phyloP scores from a whole-genome alignment of 495 filamentous ascomycete species.

The Lasiosphaeria hispida region DNA sequence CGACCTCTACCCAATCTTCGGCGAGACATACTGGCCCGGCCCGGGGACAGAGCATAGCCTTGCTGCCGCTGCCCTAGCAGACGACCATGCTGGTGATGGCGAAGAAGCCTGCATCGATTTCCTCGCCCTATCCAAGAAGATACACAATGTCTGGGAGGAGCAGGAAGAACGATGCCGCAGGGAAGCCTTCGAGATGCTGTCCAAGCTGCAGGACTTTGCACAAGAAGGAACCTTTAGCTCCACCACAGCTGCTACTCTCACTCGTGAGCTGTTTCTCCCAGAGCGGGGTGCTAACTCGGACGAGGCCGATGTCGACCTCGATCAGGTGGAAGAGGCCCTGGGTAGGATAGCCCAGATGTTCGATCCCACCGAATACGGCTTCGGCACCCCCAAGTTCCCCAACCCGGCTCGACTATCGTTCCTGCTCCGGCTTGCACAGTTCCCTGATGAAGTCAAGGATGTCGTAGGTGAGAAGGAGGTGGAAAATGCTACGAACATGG shows the following conservation, averaged over 20 bases:
- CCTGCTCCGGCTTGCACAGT: conserved; percentile 71
- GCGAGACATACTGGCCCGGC: conserved; percentile 95
- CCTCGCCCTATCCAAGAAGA: conserved; percentile 76
- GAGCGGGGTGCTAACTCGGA: neutral
- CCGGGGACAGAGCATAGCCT: conserved; percentile 57
- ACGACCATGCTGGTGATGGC: conserved; percentile 11
- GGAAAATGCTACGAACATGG: conserved; percentile 74
- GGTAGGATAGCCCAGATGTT: conserved; percentile 74
- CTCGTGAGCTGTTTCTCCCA: neutral
- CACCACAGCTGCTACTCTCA: conserved; percentile 21
- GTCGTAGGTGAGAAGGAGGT: conserved; percentile 83
- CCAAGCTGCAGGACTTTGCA: conserved; percentile 79
- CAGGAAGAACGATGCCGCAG: conserved; percentile 77
- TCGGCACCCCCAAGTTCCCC: conserved; percentile 84
- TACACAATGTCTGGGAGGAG: conserved; percentile 77
- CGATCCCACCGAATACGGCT: conserved; percentile 76
- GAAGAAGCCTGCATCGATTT: conserved; percentile 65
- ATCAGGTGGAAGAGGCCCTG: conserved; percentile 87
- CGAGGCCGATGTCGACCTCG: conserved; percentile 69
- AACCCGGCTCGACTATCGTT: conserved; percentile 84
- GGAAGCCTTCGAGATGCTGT: conserved; percentile 77
- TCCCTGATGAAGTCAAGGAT: conserved; percentile 70
- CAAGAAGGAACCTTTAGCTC: conserved; percentile 70
- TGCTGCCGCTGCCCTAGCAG: conserved; percentile 19
- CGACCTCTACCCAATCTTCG: conserved; percentile 88